These are phyloP conservation scores for Oryza coarctata DNA, from an alignment of 176 grass and related monocot species.

Conservation along the genomic window DNA sequence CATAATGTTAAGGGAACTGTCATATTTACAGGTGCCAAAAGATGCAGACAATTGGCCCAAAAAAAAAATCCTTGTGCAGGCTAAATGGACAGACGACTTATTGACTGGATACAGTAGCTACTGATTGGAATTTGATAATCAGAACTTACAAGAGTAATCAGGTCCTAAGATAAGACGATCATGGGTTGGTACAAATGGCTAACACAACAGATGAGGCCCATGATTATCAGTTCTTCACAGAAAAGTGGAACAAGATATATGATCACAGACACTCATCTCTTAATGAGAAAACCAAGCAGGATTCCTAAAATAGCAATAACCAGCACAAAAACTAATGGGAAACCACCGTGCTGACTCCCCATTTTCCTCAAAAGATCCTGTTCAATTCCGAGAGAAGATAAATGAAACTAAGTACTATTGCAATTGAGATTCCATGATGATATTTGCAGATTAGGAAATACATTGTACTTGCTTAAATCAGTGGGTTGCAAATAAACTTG, in stretches of 20 bases:
- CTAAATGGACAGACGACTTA: constrained; percentile 2
- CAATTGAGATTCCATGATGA: constrained; percentile 3
- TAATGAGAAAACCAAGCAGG: constrained; percentile 69
- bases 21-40: constrained; percentile 20
- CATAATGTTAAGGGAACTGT: background rate
- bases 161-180: constrained; percentile 27
- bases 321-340: constrained; percentile 57
- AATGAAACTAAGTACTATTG: background rate
- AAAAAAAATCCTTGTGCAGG: background rate
- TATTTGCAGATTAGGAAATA: constrained; percentile 9
- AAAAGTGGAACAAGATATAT: constrained; percentile 21
- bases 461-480: background rate
- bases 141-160: constrained; percentile 43
- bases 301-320: constrained; percentile 72
- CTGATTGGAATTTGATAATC: constrained; percentile 26
- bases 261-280: constrained; percentile 50
- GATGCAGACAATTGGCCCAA: constrained; percentile 21
- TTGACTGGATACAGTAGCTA: constrained; percentile 26
- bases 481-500: background rate
- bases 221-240: constrained; percentile 12
- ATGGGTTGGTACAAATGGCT: constrained; percentile 38
- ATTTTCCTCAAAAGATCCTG: constrained; percentile 71
- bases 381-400: constrained; percentile 24
- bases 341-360: constrained; percentile 52
- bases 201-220: constrained; percentile 16